phyloP scores from a whole-genome alignment of 306 rosid genomes.

The Vigna angularis region DNA sequence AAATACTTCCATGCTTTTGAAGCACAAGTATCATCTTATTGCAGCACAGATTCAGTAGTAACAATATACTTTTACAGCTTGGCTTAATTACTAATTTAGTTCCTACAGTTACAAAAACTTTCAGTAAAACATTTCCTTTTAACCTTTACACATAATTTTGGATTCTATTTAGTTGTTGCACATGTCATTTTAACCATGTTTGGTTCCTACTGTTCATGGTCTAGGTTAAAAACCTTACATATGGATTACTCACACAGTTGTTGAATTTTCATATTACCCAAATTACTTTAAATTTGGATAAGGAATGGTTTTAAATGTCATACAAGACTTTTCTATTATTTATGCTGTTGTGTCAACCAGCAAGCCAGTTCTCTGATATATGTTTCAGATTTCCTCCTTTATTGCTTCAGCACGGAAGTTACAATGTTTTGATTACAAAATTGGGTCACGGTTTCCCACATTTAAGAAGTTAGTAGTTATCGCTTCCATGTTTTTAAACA shows the following conservation, averaged over 20 bases:
- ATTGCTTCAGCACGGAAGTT: neutral
- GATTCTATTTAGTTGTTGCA: no score
- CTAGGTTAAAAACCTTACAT: neutral
- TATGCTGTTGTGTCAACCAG: neutral
- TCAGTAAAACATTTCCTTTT: no score
- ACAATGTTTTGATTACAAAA: neutral
- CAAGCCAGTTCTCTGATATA: neutral
- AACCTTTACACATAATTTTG: no score
- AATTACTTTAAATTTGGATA: neutral
- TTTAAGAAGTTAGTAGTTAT: neutral
- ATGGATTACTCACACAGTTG: neutral
- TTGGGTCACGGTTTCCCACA: neutral
- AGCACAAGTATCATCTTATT: neutral
- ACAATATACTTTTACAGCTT: neutral
- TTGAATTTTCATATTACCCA: neutral
- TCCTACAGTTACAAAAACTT: no score
- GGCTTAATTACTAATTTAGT: no score
- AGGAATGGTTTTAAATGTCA: conserved; percentile 7
- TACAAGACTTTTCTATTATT: conserved; percentile 2
- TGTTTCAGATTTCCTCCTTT: conserved; percentile 13
- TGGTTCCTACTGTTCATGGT: no score
- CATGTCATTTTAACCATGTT: no score
- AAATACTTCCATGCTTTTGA: neutral
- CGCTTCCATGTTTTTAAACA: neutral
- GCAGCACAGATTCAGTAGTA: neutral